Percentiles rank a stretch among this genome's conserved stretches.
Conservation (phyloP, 2,329 filamentous ascomycete genomes). For the Xylaria sp. region DNA sequence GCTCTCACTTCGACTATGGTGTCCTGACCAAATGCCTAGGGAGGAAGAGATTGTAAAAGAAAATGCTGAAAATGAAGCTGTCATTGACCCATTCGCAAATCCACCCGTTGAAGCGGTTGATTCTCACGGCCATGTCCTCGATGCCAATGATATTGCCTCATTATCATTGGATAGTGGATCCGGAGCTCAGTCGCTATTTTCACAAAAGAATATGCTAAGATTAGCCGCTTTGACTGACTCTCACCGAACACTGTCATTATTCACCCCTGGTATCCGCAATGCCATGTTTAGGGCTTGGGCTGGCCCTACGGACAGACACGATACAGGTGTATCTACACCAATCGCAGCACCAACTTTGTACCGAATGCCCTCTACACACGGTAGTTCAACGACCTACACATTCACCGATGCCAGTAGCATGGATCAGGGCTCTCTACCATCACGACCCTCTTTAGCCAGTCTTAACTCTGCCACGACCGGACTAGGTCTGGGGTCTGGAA, state of each 20-base stretch:
- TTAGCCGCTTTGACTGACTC: conserved; percentile 86
- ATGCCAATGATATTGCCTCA: conserved; percentile 78
- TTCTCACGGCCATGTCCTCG: conserved; percentile 78
- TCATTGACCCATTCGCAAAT: conserved; percentile 82
- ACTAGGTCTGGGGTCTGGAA: conserved; percentile 69
- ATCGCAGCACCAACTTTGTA: conserved; percentile 64
- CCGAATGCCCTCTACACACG: conserved; percentile 71
- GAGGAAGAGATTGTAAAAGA: conserved; percentile 68
- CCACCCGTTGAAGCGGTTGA: conserved; percentile 86
- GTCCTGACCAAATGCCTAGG: conserved; percentile 80
- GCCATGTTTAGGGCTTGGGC: conserved; percentile 95
- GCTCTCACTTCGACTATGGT: conserved; percentile 87
- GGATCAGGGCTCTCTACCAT: conserved; percentile 70
- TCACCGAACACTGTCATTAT: conserved; percentile 88
- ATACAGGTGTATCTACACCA: conserved; percentile 62
- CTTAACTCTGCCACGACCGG: conserved; percentile 70
- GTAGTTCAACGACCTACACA: conserved; percentile 72
- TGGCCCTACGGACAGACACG: conserved; percentile 75
- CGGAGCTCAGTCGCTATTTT: conserved; percentile 90
- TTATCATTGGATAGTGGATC: conserved; percentile 81
- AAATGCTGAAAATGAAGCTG: conserved; percentile 63
- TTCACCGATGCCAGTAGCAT: conserved; percentile 77
- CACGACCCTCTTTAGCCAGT: conserved; percentile 73
- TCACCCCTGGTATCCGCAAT: conserved; percentile 89
- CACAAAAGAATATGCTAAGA: conserved; percentile 89